Percentiles rank a stretch among this genome's conserved stretches.
Conservation (phyloP, 257 asterid genomes). For the Nicotiana undulata region DNA sequence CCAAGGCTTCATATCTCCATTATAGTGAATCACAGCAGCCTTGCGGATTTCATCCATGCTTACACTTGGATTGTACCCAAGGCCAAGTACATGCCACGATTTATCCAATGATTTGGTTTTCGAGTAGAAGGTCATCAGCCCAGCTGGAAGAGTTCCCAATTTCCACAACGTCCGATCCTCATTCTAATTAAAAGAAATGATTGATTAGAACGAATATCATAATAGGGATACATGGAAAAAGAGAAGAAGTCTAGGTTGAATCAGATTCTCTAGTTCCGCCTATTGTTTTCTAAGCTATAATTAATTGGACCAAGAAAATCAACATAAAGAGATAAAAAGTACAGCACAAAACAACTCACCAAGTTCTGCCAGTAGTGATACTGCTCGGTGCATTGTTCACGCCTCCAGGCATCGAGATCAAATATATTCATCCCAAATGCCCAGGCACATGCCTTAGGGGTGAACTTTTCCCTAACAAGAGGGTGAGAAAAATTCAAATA, state of each 20-base stretch:
- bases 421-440: conserved; percentile 92
- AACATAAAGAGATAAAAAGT: background rate
- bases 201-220: background rate
- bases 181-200: conserved; percentile 39
- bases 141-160: conserved; percentile 81
- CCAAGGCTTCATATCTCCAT: conserved; percentile 99
- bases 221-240: background rate
- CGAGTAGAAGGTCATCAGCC: conserved; percentile 71
- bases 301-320: background rate
- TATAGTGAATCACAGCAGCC: conserved; percentile 93
- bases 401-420: conserved; percentile 94
- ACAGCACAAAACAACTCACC: conserved; percentile 32
- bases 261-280: background rate
- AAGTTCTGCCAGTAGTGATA: conserved; percentile 87
- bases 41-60: conserved; percentile 86
- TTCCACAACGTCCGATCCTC: conserved; percentile 77
- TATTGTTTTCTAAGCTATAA: background rate
- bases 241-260: background rate
- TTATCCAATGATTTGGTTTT: conserved; percentile 83
- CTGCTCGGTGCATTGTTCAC: conserved; percentile 62
- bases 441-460: conserved; percentile 91
- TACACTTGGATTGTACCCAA: conserved; percentile 87
- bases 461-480: conserved; percentile 71
- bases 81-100: conserved; percentile 89
- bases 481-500: conserved; percentile 85